Evolutionary conservation across 1,139 yeast genomes (phyloP).

Genomic region (Lipomyces yarrowii): DNA sequence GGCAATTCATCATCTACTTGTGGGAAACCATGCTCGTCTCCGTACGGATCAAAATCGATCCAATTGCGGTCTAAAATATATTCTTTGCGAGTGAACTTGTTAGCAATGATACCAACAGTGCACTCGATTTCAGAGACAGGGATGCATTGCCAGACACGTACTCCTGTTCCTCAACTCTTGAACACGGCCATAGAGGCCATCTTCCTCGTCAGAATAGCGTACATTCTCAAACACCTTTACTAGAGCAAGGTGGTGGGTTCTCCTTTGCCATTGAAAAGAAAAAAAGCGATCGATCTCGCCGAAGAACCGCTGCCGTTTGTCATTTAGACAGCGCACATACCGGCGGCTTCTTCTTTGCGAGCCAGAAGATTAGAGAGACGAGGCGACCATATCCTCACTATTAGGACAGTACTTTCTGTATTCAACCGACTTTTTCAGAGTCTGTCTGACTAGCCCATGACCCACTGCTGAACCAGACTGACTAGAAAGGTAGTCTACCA

Average conservation of each 20-base stretch:
- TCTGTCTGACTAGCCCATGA: slow-evolving; percentile 3
- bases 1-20: not conserved
- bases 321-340: slow-evolving; percentile 3
- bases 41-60: slow-evolving; percentile 6
- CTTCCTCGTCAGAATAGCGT: slow-evolving; percentile 4
- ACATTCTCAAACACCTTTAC: not conserved
- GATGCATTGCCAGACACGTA: not conserved
- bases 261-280: slow-evolving; percentile 2
- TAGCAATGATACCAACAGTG: slow-evolving; percentile 2
- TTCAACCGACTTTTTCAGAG: slow-evolving; percentile 2
- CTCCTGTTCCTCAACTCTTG: not conserved
- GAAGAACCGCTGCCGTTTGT: slow-evolving; percentile 4
- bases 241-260: not conserved
- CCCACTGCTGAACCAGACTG: slow-evolving; percentile 2
- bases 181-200: slow-evolving; percentile 2
- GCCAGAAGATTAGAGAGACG: slow-evolving; percentile 1
- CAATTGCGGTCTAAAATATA: slow-evolving; percentile 2
- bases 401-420: slow-evolving; percentile 2
- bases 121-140: slow-evolving; percentile 6
- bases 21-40: not conserved
- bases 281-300: slow-evolving; percentile 1
- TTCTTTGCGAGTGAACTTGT: not conserved
- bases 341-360: slow-evolving; percentile 2
- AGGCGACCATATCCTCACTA: not conserved
- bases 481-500: not conserved